These are phyloP conservation scores for Favolaschia claudopus DNA, from an alignment of 768 basidiomycete species.

Conservation along the genomic window DNA sequence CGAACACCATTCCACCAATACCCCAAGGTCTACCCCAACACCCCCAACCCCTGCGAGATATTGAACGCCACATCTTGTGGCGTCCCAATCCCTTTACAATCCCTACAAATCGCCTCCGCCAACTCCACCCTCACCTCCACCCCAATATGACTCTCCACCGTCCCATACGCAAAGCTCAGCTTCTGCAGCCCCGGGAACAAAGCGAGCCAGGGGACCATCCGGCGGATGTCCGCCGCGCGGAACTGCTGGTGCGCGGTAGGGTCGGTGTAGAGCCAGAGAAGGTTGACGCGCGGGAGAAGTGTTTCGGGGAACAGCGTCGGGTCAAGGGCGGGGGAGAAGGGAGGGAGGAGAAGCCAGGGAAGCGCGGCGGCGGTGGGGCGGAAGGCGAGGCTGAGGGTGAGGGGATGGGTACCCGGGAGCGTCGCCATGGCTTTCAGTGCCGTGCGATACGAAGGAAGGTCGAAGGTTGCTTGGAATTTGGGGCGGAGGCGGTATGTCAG, in stretches of 20 bases:
- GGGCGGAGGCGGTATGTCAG: background rate
- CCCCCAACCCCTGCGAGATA: too few relatives aligned
- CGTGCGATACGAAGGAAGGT: constrained; percentile 3
- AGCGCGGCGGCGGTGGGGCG: background rate
- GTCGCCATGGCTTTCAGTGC: constrained; percentile 1
- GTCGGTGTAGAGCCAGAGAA: background rate
- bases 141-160: background rate
- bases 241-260: background rate
- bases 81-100: background rate
- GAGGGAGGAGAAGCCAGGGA: background rate
- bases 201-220: constrained; percentile 15
- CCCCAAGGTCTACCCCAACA: too few relatives aligned
- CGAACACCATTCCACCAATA: too few relatives aligned
- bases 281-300: constrained; percentile 1
- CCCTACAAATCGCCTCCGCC: background rate
- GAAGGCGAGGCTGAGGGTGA: background rate
- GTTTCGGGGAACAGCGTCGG: background rate
- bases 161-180: background rate
- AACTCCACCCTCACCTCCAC: background rate
- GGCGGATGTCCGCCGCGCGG: constrained; percentile 5
- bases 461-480: background rate
- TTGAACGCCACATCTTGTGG: background rate
- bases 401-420: constrained; percentile 5
- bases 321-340: background rate
- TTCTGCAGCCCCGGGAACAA: constrained; percentile 4